Percentiles rank a stretch among this genome's conserved stretches.
Evolutionary conservation across 192 early-diverging fungal species (phyloP).

Genomic region (Entophlyctis helioformis): DNA sequence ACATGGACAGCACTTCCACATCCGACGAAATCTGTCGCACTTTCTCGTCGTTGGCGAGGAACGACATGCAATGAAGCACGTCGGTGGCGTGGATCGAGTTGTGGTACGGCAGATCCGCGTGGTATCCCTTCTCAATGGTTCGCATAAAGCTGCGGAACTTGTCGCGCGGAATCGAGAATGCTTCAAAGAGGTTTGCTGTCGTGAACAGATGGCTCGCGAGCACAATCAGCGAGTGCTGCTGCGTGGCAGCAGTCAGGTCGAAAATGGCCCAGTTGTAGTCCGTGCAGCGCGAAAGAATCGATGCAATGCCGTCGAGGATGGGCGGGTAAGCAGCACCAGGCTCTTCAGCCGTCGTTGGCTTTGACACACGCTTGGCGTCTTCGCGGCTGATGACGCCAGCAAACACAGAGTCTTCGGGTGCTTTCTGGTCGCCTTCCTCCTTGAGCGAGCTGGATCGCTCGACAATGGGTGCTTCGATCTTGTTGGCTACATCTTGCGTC

Average conservation of each 20-base stretch:
- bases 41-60: slow-evolving; percentile 15
- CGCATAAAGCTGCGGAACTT: slow-evolving; percentile 28
- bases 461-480: slow-evolving; percentile 7
- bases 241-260: slow-evolving; percentile 17
- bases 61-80: slow-evolving; percentile 35
- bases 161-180: slow-evolving; percentile 24
- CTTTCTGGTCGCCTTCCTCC: no score
- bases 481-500: slow-evolving; percentile 4
- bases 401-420: no score
- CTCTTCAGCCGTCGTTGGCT: no score
- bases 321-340: neutral
- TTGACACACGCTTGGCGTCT: no score
- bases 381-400: no score
- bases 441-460: no score
- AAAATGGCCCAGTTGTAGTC: slow-evolving; percentile 36
- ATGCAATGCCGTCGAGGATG: neutral
- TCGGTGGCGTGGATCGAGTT: slow-evolving; percentile 45
- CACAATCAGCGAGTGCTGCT: slow-evolving; percentile 11
- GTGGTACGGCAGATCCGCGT: slow-evolving; percentile 38
- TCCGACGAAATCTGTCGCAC: slow-evolving; percentile 17
- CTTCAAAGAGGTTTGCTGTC: slow-evolving; percentile 22
- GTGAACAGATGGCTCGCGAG: slow-evolving; percentile 25
- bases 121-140: slow-evolving; percentile 33
- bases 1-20: slow-evolving; percentile 30
- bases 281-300: neutral